A percentile compares a stretch with the other conserved stretches of the same genome.
Conservation (phyloP, 257 asterid genomes). For the Solanum tacnaense region DNA sequence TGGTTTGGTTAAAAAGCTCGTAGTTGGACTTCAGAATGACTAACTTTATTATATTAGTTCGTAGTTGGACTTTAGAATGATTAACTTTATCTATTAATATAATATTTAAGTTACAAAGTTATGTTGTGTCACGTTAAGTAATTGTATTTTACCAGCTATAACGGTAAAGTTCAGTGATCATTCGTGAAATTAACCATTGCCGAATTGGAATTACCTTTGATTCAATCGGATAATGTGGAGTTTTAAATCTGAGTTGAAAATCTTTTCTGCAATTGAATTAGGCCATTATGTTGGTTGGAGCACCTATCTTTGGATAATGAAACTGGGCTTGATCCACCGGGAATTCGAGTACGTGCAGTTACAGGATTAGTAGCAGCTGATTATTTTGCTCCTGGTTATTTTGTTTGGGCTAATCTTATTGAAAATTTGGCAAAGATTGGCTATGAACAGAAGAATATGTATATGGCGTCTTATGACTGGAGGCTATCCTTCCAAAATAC, state of each 20-base stretch:
- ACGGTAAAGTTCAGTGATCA: neutral
- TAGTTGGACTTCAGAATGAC: neutral
- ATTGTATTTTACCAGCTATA: neutral
- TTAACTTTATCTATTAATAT: neutral
- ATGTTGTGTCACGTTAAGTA: neutral
- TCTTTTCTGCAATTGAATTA: conserved; percentile 11
- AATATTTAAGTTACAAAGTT: neutral
- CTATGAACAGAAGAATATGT: conserved; percentile 80
- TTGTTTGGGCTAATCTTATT: conserved; percentile 83
- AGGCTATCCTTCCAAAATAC: conserved; percentile 85
- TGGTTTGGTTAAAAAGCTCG: neutral
- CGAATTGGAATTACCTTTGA: neutral
- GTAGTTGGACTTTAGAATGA: neutral
- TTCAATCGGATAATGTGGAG: neutral
- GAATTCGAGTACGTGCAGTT: conserved; percentile 78
- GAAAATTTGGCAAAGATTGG: conserved; percentile 90
- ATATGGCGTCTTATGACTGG: conserved; percentile 98
- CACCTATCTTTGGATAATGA: conserved; percentile 83
- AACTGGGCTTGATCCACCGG: conserved; percentile 91
- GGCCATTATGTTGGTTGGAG: conserved; percentile 98
- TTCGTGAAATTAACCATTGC: neutral
- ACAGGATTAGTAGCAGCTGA: conserved; percentile 86
- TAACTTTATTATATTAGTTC: neutral
- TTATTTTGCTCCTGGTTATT: conserved; percentile 87
- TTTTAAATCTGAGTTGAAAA: neutral